Evolutionary conservation across 371 early-diverging fungal species (phyloP), one percentile per base, ranked within the genome.

Genomic region (Rhizopus arrhizus): DNA sequence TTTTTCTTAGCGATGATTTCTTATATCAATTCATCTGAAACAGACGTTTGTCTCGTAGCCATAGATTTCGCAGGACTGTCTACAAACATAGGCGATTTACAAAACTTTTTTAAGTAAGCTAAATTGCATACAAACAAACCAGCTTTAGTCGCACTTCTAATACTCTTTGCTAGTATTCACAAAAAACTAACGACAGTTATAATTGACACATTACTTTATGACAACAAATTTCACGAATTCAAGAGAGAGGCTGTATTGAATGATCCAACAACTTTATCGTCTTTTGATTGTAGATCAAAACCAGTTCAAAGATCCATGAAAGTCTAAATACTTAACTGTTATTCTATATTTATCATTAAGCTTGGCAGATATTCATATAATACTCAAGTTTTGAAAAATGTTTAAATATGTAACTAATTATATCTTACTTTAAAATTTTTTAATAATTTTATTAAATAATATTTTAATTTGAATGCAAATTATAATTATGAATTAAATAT

Each of bases 21-120:
- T 13, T 57, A 62, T 47, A 63, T 63, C 52, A 63, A 63, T 58
- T 53, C 64, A 64, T 58, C 64, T n/a, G 59, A 33, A 58, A 64
- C 34, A 50, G 56, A 56, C 29, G 55, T 59, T 59, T 64, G 55
- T 12, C 56, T 64, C 54, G 56, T 64, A 59, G 64, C 28, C 28
- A 55, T 64, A 40, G 59, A 64, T n/a, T 64, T 64, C 34, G 56
- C 64, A 45, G 59, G 64, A 50, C 56, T 64, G 3, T 59, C 64
- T 22, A 64, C 58, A 5, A 58, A 64, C 15, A 42, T 40, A 40
- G 16, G 22, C 48, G 64, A 54, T 64, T 3, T 58, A 58, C 56
- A 64, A 47, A 55, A 6, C 33, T 54, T 54, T 49, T 53, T 58
- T 34, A 58, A 58, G 63, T 57, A 48, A 63, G 63, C 57, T 53